Evolutionary conservation across 2,329 filamentous ascomycete genomes (phyloP).

Genomic region (Sarocladiaceae sp.): DNA sequence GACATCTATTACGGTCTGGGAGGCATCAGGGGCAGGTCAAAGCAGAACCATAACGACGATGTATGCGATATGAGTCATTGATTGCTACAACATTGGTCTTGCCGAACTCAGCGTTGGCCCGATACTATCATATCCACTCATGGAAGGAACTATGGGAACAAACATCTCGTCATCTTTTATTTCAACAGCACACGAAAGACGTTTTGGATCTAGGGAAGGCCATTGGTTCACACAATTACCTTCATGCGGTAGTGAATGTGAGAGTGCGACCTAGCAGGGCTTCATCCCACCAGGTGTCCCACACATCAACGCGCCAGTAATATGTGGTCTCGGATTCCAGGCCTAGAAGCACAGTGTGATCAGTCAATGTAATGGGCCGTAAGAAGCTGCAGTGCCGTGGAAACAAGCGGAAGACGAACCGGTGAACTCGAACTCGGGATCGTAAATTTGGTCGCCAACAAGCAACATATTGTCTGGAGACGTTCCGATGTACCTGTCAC

Average conservation of each 20-base stretch:
- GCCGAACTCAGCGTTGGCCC: no score
- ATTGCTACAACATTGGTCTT: no score
- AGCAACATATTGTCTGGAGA: neutral
- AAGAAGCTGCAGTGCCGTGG: no score
- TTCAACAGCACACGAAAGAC: no score
- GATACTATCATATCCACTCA: no score
- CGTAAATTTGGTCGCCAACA: neutral
- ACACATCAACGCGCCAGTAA: neutral
- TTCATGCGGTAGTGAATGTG: neutral
- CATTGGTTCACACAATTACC: no score
- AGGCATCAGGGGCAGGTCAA: no score
- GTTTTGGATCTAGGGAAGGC: neutral
- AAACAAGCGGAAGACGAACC: neutral
- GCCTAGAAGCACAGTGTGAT: neutral
- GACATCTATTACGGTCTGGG: no score
- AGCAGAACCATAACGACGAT: no score
- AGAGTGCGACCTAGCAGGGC: neutral
- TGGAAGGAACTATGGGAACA: no score
- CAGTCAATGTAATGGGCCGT: no score
- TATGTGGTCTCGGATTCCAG: neutral
- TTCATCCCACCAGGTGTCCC: neutral
- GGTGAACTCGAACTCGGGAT: neutral
- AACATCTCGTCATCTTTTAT: constrained; percentile 24
- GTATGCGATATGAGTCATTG: no score
- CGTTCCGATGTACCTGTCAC: neutral